Evolutionary conservation across 2,329 filamentous ascomycete genomes (phyloP).

Genomic region (Nemania diffusa): DNA sequence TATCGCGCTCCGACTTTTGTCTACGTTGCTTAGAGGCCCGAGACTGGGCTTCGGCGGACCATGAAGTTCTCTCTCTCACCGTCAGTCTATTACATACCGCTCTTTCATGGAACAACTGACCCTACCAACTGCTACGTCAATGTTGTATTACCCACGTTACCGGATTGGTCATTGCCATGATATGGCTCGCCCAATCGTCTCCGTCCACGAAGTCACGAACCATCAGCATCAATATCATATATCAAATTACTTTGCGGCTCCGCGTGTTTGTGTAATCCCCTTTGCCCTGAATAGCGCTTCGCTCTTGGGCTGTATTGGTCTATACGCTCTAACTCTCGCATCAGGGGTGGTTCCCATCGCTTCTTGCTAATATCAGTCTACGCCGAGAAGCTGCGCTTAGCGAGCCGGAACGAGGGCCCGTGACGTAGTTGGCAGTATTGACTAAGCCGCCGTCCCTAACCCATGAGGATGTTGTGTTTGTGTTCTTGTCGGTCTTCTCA

Average conservation of each 20-base stretch:
- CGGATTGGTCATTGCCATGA: constrained; percentile 8
- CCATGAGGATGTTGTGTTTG: constrained; percentile 1
- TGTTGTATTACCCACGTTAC: constrained; percentile 6
- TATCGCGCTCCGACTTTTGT: background rate
- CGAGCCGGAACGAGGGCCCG: background rate
- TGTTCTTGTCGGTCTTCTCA: background rate
- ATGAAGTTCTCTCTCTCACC: constrained; percentile 17
- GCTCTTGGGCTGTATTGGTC: background rate
- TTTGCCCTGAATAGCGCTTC: constrained; percentile 16
- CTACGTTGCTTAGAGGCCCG: background rate
- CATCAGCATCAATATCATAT: constrained; percentile 13
- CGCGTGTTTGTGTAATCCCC: constrained; percentile 6
- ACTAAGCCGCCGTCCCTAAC: background rate
- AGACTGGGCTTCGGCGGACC: constrained; percentile 11
- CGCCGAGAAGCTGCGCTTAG: constrained; percentile 1
- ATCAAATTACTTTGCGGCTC: constrained; percentile 29
- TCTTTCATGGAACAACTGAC: background rate
- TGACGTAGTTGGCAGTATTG: background rate
- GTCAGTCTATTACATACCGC: constrained; percentile 5
- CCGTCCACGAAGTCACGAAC: constrained; percentile 28
- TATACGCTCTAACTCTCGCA: background rate
- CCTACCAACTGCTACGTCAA: constrained; percentile 6
- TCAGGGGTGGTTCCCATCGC: constrained; percentile 16
- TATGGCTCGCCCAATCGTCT: constrained; percentile 20
- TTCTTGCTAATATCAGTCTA: background rate